Conservation (phyloP, 2,329 filamentous ascomycete species). For the Capronia americana region DNA sequence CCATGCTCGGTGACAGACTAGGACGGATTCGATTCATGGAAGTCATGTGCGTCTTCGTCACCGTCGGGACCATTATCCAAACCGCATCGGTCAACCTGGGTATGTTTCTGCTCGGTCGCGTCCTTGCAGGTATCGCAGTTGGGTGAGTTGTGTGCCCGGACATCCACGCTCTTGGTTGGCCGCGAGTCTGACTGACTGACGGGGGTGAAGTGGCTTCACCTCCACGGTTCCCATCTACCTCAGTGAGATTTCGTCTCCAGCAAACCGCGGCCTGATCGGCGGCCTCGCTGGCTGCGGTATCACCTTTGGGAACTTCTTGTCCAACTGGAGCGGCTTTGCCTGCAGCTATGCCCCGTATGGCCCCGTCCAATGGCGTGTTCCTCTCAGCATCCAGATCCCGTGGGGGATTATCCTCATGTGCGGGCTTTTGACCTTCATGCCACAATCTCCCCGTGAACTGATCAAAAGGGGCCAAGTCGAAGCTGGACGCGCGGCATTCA, state of each 20-base stretch:
- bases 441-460: slow-evolving; percentile 84
- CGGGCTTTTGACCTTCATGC: slow-evolving; percentile 77
- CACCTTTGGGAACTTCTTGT: slow-evolving; percentile 77
- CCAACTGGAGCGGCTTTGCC: slow-evolving; percentile 75
- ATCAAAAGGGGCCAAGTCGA: slow-evolving; percentile 77
- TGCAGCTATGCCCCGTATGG: slow-evolving; percentile 67
- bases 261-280: slow-evolving; percentile 76
- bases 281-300: slow-evolving; percentile 84
- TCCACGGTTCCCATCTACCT: slow-evolving; percentile 39
- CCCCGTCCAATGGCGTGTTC: slow-evolving; percentile 76
- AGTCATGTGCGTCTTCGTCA: slow-evolving; percentile 72
- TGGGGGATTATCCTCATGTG: slow-evolving; percentile 76
- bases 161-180: not conserved
- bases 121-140: slow-evolving; percentile 77
- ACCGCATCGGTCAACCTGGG: slow-evolving; percentile 62
- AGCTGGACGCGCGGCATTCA: slow-evolving; percentile 66
- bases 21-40: slow-evolving; percentile 58
- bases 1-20: slow-evolving; percentile 60
- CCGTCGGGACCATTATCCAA: slow-evolving; percentile 71
- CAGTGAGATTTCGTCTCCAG: slow-evolving; percentile 55
- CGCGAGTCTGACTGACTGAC: no score
- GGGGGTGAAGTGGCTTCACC: slow-evolving; percentile 33
- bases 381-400: slow-evolving; percentile 77
- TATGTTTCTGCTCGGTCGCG: slow-evolving; percentile 73
- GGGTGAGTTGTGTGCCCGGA: slow-evolving; percentile 66